Conservation (phyloP, 1,284 basidiomycete species). For the Tylopilus orsonianus region DNA sequence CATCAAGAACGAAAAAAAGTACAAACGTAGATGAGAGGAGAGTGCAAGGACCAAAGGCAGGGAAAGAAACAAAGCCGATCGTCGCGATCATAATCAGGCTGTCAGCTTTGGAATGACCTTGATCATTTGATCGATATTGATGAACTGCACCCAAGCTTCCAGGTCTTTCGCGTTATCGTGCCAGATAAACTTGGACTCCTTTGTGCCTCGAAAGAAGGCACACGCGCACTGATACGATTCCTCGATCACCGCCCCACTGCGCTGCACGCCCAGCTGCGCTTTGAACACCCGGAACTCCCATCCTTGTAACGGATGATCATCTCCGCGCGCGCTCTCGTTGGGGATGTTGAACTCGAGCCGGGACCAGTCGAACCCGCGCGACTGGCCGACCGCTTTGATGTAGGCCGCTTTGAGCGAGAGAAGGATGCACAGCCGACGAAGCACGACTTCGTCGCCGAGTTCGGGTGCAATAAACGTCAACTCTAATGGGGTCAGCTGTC, state of each 20-base stretch:
- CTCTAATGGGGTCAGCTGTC: conserved; percentile 64
- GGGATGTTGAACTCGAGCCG: conserved; percentile 78
- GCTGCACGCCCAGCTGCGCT: conserved; percentile 65
- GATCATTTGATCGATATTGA: conserved; percentile 76
- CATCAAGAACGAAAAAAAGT: background rate
- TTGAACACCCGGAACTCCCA: conserved; percentile 84
- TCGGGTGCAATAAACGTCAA: conserved; percentile 50
- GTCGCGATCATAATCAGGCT: conserved; percentile 44
- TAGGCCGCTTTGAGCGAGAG: conserved; percentile 77
- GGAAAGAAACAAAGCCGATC: background rate
- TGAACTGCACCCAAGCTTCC: conserved; percentile 77
- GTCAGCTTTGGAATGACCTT: conserved; percentile 71
- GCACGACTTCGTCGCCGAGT: conserved; percentile 57
- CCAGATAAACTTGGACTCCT: conserved; percentile 68
- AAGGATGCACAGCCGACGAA: conserved; percentile 71
- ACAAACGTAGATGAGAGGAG: conserved; percentile 1
- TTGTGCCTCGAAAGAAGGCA: conserved; percentile 69
- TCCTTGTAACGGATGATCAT: conserved; percentile 63
- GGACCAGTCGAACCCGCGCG: conserved; percentile 74
- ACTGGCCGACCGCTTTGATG: conserved; percentile 77
- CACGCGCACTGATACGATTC: conserved; percentile 73
- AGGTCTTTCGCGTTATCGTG: conserved; percentile 62
- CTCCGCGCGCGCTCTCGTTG: conserved; percentile 56
- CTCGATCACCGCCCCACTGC: conserved; percentile 50
- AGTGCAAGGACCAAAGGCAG: background rate